Conservation (phyloP, 2,329 filamentous ascomycete species). For the Emmonsia crescens region DNA sequence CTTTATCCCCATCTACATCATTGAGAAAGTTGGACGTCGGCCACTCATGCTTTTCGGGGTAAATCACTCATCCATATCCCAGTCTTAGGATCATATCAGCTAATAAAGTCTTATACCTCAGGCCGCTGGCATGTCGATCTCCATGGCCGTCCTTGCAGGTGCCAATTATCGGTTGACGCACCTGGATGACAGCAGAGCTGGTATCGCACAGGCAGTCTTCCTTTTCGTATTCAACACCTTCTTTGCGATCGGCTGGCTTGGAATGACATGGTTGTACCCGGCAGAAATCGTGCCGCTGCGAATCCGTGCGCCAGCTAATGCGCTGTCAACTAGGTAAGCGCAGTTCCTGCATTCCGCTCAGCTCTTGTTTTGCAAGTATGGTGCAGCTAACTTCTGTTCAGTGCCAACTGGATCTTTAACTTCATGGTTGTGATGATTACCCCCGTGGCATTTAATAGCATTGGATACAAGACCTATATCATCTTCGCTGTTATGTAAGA, state of each 20-base stretch:
- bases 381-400: constrained; percentile 26
- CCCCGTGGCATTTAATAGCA: constrained; percentile 29
- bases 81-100: not conserved
- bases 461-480: constrained; percentile 39
- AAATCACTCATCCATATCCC: not conserved
- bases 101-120: not conserved
- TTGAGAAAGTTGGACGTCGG: constrained; percentile 32
- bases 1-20: constrained; percentile 37
- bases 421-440: constrained; percentile 30
- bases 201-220: constrained; percentile 45
- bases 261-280: constrained; percentile 51
- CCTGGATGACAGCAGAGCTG: constrained; percentile 33
- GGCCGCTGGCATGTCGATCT: constrained; percentile 19
- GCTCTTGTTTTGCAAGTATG: constrained; percentile 18
- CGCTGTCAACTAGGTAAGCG: constrained; percentile 42
- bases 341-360: not conserved
- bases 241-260: constrained; percentile 49
- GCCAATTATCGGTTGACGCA: constrained; percentile 38
- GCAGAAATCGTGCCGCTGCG: constrained; percentile 46
- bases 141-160: constrained; percentile 36
- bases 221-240: constrained; percentile 52
- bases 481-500: constrained; percentile 34
- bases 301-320: constrained; percentile 31
- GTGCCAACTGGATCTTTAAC: constrained; percentile 29
- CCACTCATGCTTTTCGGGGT: constrained; percentile 26